Conservation (phyloP, 2,329 filamentous ascomycete genomes). For the Rasamsonia emersonii region DNA sequence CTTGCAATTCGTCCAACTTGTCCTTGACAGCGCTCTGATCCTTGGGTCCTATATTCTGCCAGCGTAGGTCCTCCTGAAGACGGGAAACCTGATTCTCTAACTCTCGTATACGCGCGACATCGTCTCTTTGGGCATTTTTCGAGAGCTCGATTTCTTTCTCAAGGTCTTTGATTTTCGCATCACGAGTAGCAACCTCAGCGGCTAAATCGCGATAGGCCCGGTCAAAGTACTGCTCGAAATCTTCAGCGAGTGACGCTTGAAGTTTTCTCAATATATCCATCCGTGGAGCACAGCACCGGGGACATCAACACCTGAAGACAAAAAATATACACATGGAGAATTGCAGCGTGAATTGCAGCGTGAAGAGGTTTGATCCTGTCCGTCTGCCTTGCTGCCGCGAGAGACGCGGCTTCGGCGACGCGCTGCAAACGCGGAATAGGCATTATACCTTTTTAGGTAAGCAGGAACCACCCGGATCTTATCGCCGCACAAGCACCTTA, state of each 20-base stretch:
- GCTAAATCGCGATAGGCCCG: constrained; percentile 19
- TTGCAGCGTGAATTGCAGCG: too few relatives aligned
- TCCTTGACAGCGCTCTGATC: constrained; percentile 10
- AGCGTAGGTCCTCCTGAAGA: constrained; percentile 15
- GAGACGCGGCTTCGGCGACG: too few relatives aligned
- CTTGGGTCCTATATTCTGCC: constrained; percentile 10
- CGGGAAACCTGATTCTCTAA: constrained; percentile 16
- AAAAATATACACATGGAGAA: too few relatives aligned
- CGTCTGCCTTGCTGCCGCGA: too few relatives aligned
- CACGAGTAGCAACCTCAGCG: constrained; percentile 14
- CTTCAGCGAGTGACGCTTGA: constrained; percentile 19
- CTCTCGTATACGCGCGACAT: constrained; percentile 10
- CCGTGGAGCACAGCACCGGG: too few relatives aligned
- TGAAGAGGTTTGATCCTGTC: too few relatives aligned
- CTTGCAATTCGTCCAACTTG: constrained; percentile 13
- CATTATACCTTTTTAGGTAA: too few relatives aligned
- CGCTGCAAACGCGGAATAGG: too few relatives aligned
- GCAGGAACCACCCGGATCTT: too few relatives aligned
- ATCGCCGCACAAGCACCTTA: too few relatives aligned
- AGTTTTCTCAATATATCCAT: constrained; percentile 26
- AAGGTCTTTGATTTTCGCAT: constrained; percentile 15
- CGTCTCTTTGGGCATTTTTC: constrained; percentile 12
- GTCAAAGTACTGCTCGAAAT: constrained; percentile 20
- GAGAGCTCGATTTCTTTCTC: constrained; percentile 14
- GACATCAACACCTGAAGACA: too few relatives aligned